Percentiles rank a stretch among this genome's conserved stretches.
These are phyloP conservation scores for Clitopilus hobsonii DNA, from an alignment of 768 basidiomycete genomes.

Conservation along the genomic window DNA sequence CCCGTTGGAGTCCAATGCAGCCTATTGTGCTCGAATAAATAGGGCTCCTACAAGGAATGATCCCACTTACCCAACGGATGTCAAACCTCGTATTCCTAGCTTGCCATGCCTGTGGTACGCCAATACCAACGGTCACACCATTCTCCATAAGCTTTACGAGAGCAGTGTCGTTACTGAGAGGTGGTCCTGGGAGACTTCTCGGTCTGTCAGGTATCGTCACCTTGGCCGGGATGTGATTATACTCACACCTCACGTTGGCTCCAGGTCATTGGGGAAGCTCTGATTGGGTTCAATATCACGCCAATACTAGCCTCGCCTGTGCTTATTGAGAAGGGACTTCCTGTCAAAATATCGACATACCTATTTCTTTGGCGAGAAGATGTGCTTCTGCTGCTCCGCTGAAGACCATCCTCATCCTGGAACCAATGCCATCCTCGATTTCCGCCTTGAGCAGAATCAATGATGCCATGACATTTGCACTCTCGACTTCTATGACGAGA, in stretches of 20 bases:
- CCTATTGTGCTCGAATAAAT: conserved; percentile 23
- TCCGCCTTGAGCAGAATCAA: conserved; percentile 66
- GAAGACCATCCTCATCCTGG: conserved; percentile 58
- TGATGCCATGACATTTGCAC: conserved; percentile 69
- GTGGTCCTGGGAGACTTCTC: conserved; percentile 65
- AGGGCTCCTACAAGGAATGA: not conserved
- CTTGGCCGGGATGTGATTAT: not conserved
- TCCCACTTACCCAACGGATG: conserved; percentile 63
- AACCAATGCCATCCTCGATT: conserved; percentile 53
- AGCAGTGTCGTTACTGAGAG: conserved; percentile 57
- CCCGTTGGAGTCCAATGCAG: conserved; percentile 42
- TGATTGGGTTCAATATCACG: conserved; percentile 47
- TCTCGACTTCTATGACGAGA: conserved; percentile 63
- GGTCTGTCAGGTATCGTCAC: conserved; percentile 5
- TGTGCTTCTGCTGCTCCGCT: conserved; percentile 60
- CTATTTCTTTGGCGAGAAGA: conserved; percentile 64
- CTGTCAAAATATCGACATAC: conserved; percentile 19
- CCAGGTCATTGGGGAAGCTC: conserved; percentile 73
- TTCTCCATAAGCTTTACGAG: conserved; percentile 61
- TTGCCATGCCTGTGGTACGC: conserved; percentile 62
- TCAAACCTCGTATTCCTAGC: conserved; percentile 77
- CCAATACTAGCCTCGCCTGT: conserved; percentile 44
- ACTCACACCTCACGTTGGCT: conserved; percentile 62
- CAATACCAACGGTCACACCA: conserved; percentile 80
- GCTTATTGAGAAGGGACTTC: not conserved